Evolutionary conservation across 106 monocot genomes (phyloP), one percentile per base, ranked within the genome.

Genomic region (Iris macrosiphon): DNA sequence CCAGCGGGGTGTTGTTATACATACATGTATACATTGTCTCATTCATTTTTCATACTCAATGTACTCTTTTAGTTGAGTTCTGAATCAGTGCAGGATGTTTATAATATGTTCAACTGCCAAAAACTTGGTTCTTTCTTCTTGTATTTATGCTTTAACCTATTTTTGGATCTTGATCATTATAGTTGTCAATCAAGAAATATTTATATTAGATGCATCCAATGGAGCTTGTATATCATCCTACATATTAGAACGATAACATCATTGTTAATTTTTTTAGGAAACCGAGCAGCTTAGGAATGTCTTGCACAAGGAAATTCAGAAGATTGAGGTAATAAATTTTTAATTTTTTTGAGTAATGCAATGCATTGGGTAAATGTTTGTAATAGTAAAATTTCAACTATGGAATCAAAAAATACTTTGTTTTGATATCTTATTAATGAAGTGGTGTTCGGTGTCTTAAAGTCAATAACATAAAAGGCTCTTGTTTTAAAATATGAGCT

Each of bases 281-380:
- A 77, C 72, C n/a, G 60, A 77, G 13, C 66, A 62, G 54, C 79
- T 89, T 45, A 83, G 60, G 41, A 50, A 43, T 33, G 80, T 60
- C 55, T 20, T 89, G 38, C 77, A 71, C 55, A 74, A 66, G 57
- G 62, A 71, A 70, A 63, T 75, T 59, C 52, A 68, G 26, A 87
- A 71, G 55, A 35, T 71, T 45, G 57, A 81, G 81, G 81, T 87
- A 66, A 62, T 52, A 14, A 42, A 38, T 26, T 55, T 61, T 30
- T 46, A 6, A 22, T 6, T 19, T n/a, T 59, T 52, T 60, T 11
- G 15, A 17, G 40, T 41, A 1, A 16, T 16, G 16, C 27, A 29
- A 17, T 28, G 14, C 37, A 22, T 56, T 21, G 56, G 2, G 37
- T 24, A 17, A 6, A 22, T 56, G 0, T 56, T 32, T 17, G 4